Conservation (phyloP, 1,284 basidiomycete species). For the Chalciporus piperatoides region DNA sequence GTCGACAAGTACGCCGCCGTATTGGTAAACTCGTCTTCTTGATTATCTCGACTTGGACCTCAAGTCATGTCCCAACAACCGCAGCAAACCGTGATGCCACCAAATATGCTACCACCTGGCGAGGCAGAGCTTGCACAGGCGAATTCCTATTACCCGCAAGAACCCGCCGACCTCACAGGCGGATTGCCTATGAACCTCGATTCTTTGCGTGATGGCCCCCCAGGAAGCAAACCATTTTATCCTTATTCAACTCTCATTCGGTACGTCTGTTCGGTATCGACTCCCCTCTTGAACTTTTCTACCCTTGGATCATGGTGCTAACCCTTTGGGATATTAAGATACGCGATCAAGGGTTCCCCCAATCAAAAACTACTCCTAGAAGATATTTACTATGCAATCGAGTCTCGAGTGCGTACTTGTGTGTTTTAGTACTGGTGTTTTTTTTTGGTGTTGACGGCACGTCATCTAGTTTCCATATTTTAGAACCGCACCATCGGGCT, state of each 20-base stretch:
- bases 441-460: conserved; percentile 13
- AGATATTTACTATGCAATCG: conserved; percentile 85
- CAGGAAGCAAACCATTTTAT: conserved; percentile 81
- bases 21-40: conserved; percentile 9
- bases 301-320: neutral
- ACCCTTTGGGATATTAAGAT: conserved; percentile 41
- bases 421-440: conserved; percentile 1
- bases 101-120: conserved; percentile 39
- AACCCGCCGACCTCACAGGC: conserved; percentile 70
- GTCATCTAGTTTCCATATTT: conserved; percentile 74
- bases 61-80: conserved; percentile 37
- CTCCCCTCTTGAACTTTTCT: conserved; percentile 3
- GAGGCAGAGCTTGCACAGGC: conserved; percentile 47
- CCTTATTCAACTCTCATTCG: conserved; percentile 84
- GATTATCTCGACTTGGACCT: conserved; percentile 8
- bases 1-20: conserved; percentile 29
- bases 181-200: conserved; percentile 80
- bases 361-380: conserved; percentile 77
- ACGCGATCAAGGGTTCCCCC: conserved; percentile 83
- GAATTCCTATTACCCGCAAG: conserved; percentile 67
- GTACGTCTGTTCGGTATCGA: conserved; percentile 39
- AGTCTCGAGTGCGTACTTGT: conserved; percentile 61
- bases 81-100: conserved; percentile 42
- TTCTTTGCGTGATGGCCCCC: conserved; percentile 75
- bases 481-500: conserved; percentile 73